Percentiles rank a stretch among this genome's conserved stretches.
Conservation (phyloP, 1,284 basidiomycete species). For the Trichosporon coremiiforme region DNA sequence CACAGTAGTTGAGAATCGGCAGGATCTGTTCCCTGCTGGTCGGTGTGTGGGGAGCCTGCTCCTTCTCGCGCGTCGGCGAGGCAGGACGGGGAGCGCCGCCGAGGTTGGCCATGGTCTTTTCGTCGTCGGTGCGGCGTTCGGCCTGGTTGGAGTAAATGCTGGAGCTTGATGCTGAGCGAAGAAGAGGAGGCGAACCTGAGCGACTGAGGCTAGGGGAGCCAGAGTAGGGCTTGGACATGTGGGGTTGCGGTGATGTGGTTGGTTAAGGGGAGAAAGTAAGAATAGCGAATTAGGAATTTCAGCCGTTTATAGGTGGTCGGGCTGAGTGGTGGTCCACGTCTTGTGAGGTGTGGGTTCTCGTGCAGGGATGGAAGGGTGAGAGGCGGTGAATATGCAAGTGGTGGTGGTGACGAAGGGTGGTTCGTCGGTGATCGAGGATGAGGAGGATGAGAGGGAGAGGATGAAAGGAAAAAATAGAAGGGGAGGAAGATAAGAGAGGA, state of each 20-base stretch:
- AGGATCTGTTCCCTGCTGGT: conserved; percentile 58
- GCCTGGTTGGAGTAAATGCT: conserved; percentile 32
- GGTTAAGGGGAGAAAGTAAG: not conserved
- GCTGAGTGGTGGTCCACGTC: conserved; percentile 6
- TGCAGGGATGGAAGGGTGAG: not conserved
- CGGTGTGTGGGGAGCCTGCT: conserved; percentile 37
- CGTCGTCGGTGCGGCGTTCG: conserved; percentile 32
- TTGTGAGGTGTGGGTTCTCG: conserved; percentile 10
- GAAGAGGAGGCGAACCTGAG: conserved; percentile 41
- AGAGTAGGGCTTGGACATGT: conserved; percentile 49
- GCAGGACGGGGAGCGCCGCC: conserved; percentile 33
- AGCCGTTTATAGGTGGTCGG: not conserved
- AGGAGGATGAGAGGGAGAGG: not conserved
- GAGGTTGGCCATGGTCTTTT: conserved; percentile 37
- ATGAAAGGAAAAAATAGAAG: not conserved
- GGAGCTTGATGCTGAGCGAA: conserved; percentile 34
- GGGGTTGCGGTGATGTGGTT: conserved; percentile 5
- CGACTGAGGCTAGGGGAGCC: conserved; percentile 46
- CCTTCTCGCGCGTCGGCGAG: conserved; percentile 26
- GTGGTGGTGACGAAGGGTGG: not conserved
- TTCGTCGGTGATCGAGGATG: not conserved
- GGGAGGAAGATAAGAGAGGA: not conserved
- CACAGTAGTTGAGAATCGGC: conserved; percentile 86
- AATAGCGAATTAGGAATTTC: conserved; percentile 7
- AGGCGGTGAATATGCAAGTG: not conserved